Conservation (phyloP, 208 protist species). For the Polymyxa betae region DNA sequence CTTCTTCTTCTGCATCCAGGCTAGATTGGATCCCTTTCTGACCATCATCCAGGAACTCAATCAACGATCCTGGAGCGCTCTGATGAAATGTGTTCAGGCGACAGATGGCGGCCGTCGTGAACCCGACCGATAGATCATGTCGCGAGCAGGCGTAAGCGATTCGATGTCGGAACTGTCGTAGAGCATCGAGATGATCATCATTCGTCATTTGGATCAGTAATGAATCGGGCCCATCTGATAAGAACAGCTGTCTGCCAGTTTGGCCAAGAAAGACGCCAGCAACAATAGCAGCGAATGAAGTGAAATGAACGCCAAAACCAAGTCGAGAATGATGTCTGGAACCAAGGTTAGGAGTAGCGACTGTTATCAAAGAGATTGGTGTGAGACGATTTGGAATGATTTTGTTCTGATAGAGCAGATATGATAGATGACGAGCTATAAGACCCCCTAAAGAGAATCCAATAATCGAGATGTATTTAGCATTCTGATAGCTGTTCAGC, state of each 20-base stretch:
- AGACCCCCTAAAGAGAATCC: background rate
- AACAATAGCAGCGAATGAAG: background rate
- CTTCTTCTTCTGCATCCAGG: background rate
- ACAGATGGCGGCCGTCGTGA: background rate
- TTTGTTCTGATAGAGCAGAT: background rate
- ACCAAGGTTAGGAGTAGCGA: background rate
- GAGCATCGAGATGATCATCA: background rate
- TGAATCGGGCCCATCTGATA: background rate
- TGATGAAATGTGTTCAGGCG: background rate
- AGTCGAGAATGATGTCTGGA: background rate
- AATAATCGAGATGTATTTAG: background rate
- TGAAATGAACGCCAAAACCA: background rate
- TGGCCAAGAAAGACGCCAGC: background rate
- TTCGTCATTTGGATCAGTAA: background rate
- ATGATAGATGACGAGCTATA: background rate
- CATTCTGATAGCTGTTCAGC: background rate
- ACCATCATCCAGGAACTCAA: background rate
- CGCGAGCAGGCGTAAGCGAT: background rate
- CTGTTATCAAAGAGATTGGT: background rate
- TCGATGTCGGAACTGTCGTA: background rate
- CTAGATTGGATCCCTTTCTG: background rate
- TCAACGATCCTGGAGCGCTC: background rate
- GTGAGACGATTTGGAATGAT: background rate
- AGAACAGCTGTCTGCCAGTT: background rate
- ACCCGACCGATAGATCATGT: background rate